Percentiles rank a stretch among this genome's conserved stretches.
Evolutionary conservation across 1,284 basidiomycete genomes (phyloP).

Genomic region (Phenoliferia sp.): DNA sequence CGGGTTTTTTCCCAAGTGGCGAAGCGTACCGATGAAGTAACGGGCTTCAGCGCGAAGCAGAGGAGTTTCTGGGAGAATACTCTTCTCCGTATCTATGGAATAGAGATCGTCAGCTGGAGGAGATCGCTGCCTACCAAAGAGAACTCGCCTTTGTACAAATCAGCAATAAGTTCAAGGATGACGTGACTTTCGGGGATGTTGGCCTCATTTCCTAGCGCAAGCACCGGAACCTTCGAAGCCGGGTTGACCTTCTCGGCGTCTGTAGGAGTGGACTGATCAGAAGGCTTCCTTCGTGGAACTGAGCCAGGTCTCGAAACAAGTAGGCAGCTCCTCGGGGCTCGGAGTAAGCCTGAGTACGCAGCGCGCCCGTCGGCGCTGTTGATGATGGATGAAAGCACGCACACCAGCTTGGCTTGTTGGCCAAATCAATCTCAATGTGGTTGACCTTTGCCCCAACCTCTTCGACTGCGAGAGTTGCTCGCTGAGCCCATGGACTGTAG

Average conservation of each 20-base stretch:
- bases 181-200: constrained; percentile 29
- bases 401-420: constrained; percentile 53
- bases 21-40: constrained; percentile 29
- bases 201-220: constrained; percentile 16
- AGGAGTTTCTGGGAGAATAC: constrained; percentile 6
- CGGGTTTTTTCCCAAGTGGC: too few relatives aligned
- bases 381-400: neutral
- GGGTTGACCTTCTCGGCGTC: constrained; percentile 59
- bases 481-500: constrained; percentile 22
- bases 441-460: constrained; percentile 53
- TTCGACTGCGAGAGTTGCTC: constrained; percentile 57
- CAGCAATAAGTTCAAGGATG: constrained; percentile 29
- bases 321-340: too few relatives aligned
- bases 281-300: neutral
- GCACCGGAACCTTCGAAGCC: constrained; percentile 53
- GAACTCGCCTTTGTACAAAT: constrained; percentile 8
- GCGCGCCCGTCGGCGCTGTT: too few relatives aligned
- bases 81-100: neutral
- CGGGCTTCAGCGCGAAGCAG: constrained; percentile 23
- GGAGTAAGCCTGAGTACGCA: too few relatives aligned
- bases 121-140: neutral
- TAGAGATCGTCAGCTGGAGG: neutral
- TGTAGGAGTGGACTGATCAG: constrained; percentile 44
- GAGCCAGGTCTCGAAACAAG: neutral
- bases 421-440: constrained; percentile 54